These are phyloP conservation scores for Cytospora leucostoma DNA, from an alignment of 2,329 filamentous ascomycete genomes.

Conservation along the genomic window DNA sequence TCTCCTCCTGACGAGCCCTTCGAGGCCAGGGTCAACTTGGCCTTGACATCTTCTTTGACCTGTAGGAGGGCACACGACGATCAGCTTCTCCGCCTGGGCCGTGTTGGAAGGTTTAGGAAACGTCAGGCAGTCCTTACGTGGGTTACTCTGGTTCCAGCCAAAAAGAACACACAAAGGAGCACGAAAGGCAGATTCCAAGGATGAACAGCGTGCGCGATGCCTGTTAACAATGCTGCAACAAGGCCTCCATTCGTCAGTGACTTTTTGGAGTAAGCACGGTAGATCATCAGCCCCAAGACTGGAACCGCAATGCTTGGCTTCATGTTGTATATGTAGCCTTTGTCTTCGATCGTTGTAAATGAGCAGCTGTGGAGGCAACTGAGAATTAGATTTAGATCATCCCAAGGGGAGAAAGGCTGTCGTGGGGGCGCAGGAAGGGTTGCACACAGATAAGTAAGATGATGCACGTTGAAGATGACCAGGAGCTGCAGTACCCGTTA, in stretches of 20 bases:
- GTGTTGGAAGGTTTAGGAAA: neutral
- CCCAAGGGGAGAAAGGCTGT: neutral
- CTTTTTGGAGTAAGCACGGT: constrained; percentile 69
- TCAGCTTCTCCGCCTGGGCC: constrained; percentile 18
- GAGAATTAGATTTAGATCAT: neutral
- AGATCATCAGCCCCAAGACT: constrained; percentile 60
- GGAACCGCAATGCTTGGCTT: constrained; percentile 59
- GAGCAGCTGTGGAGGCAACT: neutral
- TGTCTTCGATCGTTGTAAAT: neutral
- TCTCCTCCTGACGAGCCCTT: constrained; percentile 75
- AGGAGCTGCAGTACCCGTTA: neutral
- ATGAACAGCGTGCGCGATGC: constrained; percentile 80
- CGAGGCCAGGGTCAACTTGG: constrained; percentile 75
- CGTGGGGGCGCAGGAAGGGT: neutral
- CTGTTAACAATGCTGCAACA: constrained; percentile 70
- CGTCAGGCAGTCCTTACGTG: constrained; percentile 56
- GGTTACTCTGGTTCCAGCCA: constrained; percentile 80
- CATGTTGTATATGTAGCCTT: constrained; percentile 44
- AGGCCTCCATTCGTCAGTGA: constrained; percentile 80
- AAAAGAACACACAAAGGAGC: constrained; percentile 81
- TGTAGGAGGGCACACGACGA: constrained; percentile 38
- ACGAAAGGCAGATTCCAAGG: constrained; percentile 92
- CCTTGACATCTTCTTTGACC: constrained; percentile 87
- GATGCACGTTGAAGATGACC: neutral
- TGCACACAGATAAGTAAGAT: neutral